Evolutionary conservation across 768 basidiomycete species (phyloP).

Genomic region (Dioszegia hungarica): DNA sequence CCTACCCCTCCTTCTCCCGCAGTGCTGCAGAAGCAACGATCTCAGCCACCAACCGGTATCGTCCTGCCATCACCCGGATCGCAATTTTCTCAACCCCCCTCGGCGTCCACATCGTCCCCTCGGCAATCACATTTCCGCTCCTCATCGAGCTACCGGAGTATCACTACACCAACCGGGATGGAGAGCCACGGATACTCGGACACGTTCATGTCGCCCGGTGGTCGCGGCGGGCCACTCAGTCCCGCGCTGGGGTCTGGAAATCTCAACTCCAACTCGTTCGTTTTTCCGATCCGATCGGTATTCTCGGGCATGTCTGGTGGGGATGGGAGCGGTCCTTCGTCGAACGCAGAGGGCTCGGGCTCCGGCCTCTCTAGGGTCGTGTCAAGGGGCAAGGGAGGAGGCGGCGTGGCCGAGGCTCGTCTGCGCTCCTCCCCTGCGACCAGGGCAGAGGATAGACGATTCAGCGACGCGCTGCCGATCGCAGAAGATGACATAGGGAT

Average conservation of each 20-base stretch:
- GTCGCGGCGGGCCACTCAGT: slow-evolving; percentile 12
- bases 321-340: neutral
- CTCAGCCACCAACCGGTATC: neutral
- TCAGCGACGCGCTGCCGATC: neutral
- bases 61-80: neutral
- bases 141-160: neutral
- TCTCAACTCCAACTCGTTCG: slow-evolving; percentile 15
- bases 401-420: too few species aligned
- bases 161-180: slow-evolving; percentile 2
- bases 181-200: slow-evolving; percentile 1
- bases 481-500: slow-evolving; percentile 21
- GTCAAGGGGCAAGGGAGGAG: neutral
- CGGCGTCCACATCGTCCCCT: neutral
- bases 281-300: slow-evolving; percentile 36
- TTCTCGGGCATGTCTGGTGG: slow-evolving; percentile 12
- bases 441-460: neutral
- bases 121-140: neutral
- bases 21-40: too few species aligned
- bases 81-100: neutral
- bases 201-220: slow-evolving; percentile 1
- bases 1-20: too few species aligned
- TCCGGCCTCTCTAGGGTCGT: neutral
- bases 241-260: slow-evolving; percentile 1
- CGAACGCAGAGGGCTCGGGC: neutral
- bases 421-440: too few species aligned